These are phyloP conservation scores for Kwoniella sp. DNA, from an alignment of 768 basidiomycete genomes.

Conservation along the genomic window DNA sequence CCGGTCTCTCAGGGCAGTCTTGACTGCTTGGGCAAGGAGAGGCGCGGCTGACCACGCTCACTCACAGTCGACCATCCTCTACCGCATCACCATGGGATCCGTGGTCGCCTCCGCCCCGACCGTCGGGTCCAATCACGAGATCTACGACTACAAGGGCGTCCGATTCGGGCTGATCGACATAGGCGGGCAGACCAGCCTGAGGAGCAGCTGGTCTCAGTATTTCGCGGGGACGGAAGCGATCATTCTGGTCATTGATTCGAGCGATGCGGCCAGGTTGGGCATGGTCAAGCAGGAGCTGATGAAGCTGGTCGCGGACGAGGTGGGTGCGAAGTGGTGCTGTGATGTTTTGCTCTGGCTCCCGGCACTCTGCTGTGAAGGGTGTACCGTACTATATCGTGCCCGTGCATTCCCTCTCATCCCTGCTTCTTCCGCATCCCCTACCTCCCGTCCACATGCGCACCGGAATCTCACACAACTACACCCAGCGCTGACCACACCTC, in stretches of 20 bases:
- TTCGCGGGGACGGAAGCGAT: slow-evolving; percentile 46
- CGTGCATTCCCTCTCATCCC: too few species aligned
- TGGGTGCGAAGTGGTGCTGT: too few species aligned
- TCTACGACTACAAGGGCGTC: slow-evolving; percentile 51
- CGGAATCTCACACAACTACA: too few species aligned
- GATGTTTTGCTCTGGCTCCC: neutral
- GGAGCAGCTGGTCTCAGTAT: slow-evolving; percentile 48
- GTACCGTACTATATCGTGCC: too few species aligned
- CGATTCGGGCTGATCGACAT: slow-evolving; percentile 49
- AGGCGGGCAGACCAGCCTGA: slow-evolving; percentile 48
- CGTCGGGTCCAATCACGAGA: slow-evolving; percentile 49
- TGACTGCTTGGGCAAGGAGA: too few species aligned
- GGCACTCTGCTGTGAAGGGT: too few species aligned
- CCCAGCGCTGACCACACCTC: too few species aligned
- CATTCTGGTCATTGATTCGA: slow-evolving; percentile 50
- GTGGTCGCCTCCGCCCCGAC: slow-evolving; percentile 50
- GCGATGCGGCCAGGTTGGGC: slow-evolving; percentile 39
- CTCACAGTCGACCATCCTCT: slow-evolving; percentile 44
- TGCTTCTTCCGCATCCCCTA: too few species aligned
- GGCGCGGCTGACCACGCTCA: too few species aligned
- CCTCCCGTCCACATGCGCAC: too few species aligned
- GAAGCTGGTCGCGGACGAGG: slow-evolving; percentile 46
- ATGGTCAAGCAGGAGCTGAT: slow-evolving; percentile 47
- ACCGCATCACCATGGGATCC: slow-evolving; percentile 49
- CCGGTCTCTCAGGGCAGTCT: too few species aligned